Base-by-base conservation (phyloP, 2,329 filamentous ascomycete genomes). In the Pseudonectria buxi region DNA sequence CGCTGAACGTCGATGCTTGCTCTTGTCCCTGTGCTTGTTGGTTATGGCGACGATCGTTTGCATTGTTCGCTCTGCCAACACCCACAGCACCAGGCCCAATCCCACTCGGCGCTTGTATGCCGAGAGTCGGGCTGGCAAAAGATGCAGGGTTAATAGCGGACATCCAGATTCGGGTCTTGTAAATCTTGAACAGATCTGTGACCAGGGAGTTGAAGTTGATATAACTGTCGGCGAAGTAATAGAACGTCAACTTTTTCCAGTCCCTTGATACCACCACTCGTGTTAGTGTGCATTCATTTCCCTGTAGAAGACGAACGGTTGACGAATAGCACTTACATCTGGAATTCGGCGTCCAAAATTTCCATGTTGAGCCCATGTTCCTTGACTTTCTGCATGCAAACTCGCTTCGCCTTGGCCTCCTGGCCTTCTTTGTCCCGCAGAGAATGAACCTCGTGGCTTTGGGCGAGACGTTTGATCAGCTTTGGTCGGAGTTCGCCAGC, bases 141-240 rank as follows among this genome's bases (percentile, higher is more conserved):
- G 90, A 95, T 5, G 90, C 92, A 7, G 92, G 92, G 58, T 98
- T 98, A 61, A 98, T 94, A 4, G 92, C 92, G 4, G 90, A 96
- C 86, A 98, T 95, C 92, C 92, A 98, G 53, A 98, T 98, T 50
- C 94, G 80, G 14, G 90, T 95, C 69, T 98, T 98, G 73, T 96
- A 98, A 44, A 96, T 90, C 65, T 96, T 96, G 75, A 96, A 98
- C 10, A 98, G 72, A 57, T 98, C 92, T 0, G 89, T 95, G 35
- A 98, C 92, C 12, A 98, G 77, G 3, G 87, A 86, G 59, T 98
- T 98, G 73, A 98, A 98, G 66, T 96, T 96, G 70, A 98, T 95
- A 59, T 98, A 98, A 1, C 87, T 81, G 56, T 95, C 89, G 35
- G 92, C 90, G 58, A 95, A 98, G 65, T 96, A 98, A 68, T 95